A percentile compares a stretch with the other conserved stretches of the same genome.
phyloP scores from a whole-genome alignment of 139 green algal species.

The Eudorina sp. region DNA sequence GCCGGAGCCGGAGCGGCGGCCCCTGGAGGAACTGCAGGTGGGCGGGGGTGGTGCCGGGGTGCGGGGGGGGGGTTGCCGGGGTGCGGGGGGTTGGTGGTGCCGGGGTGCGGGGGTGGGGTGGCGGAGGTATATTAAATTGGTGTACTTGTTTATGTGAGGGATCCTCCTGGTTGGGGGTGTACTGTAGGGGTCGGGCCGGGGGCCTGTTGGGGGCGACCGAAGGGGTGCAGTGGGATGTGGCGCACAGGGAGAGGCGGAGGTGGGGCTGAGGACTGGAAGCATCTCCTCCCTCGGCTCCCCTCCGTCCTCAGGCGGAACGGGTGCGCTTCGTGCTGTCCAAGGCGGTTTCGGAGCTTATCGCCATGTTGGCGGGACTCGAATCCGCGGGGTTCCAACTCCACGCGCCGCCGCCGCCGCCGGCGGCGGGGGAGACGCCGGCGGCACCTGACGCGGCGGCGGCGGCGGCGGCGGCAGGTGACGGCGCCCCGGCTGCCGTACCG shows the following conservation, averaged over 20 bases:
- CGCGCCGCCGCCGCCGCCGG: slow-evolving; percentile 9
- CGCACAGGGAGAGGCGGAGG: too few relatives aligned
- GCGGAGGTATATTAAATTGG: too few relatives aligned
- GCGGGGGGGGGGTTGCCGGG: not conserved
- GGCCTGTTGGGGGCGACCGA: too few relatives aligned
- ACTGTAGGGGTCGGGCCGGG: too few relatives aligned
- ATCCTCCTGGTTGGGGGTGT: too few relatives aligned
- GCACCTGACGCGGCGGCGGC: not conserved
- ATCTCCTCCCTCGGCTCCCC: too few relatives aligned
- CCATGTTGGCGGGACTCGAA: slow-evolving; percentile 40
- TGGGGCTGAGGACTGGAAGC: too few relatives aligned
- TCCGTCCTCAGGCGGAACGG: not conserved
- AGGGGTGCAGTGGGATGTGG: too few relatives aligned
- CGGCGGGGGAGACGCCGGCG: not conserved
- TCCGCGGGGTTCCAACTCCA: slow-evolving; percentile 44
- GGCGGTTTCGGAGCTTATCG: not conserved
- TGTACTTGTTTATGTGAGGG: too few relatives aligned
- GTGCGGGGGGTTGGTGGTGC: too few relatives aligned
- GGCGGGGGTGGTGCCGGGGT: not conserved
- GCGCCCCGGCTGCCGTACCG: not conserved
- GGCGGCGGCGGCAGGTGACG: not conserved
- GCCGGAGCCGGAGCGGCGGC: not conserved
- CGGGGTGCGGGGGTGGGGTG: too few relatives aligned
- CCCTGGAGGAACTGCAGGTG: slow-evolving; percentile 33
- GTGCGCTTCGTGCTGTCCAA: not conserved